Base-by-base conservation (phyloP, 2,329 filamentous ascomycete species). In the Trichoderma asperellum region DNA sequence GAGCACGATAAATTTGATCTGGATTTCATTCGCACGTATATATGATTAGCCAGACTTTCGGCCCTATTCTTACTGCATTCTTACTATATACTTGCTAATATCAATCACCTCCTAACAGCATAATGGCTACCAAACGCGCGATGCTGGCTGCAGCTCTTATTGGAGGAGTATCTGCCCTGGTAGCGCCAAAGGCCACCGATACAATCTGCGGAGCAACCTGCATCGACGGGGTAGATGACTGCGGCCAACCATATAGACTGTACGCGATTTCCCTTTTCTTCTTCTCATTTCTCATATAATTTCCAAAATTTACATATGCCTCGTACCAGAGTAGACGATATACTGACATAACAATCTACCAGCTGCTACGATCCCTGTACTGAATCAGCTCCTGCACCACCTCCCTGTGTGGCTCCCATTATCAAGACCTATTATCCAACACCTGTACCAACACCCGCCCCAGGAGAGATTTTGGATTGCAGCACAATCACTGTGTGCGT, bases 361-460 rank as follows among this genome's bases (percentile, higher is more conserved):
- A 79, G 77, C 6, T 80, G 78, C 57, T 80, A 76, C 68, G 72
- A 78, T 66, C 69, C 72, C 16, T 79, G 78, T 69, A 70, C 69
- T 35, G 55, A 76, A 8, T 49, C 69, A 16, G 63, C 72, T 21
- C 76, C 76, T 11, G 70, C 69, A 3, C 70, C 72, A 10, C 73
- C 73, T 29, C 72, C 72, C 24, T 75, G 75, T 55, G 24, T 70
- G 35, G 55, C 55, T 24, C 43, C 59, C 12, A 16, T 40, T n/a
- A 43, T 53, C 7, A 59, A 40, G 32, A 62, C 56, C 5, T 64
- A 52, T 49, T 56, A 56, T 34, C 53, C 34, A 12, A 66, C 37
- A 21, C 68, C n/a, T 16, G 32, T 60, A 27, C 57, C 29, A 40
- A 14, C 24, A 49, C 5, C 24, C 27, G 11, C 53, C 56, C 5